Evolutionary conservation across 371 early-diverging fungal genomes (phyloP).

Genomic region (Conidiobolus incongruus): DNA sequence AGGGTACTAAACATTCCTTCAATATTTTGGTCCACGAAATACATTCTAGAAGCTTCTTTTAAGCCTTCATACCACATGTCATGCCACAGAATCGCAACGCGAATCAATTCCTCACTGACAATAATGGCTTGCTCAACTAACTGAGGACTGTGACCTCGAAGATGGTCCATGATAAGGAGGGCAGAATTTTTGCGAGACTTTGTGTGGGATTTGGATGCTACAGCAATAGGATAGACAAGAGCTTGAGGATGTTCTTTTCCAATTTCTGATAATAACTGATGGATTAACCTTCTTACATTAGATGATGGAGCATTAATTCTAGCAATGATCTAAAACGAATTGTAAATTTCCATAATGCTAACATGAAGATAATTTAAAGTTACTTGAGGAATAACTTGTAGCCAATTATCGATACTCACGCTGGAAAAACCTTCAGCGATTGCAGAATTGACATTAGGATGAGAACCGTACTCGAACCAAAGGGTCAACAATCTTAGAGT

Average conservation of each 20-base stretch:
- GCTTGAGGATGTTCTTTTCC: slow-evolving; percentile 95
- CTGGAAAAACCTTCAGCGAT: slow-evolving; percentile 70
- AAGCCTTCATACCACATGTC: slow-evolving; percentile 97
- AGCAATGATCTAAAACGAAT: no score
- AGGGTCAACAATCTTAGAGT: slow-evolving; percentile 82
- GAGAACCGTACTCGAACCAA: slow-evolving; percentile 91
- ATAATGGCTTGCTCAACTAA: slow-evolving; percentile 87
- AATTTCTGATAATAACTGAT: slow-evolving; percentile 75
- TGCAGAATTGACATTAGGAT: slow-evolving; percentile 64
- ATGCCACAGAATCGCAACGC: no score
- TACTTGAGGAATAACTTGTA: slow-evolving; percentile 96
- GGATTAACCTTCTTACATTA: slow-evolving; percentile 67
- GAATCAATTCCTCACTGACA: slow-evolving; percentile 95
- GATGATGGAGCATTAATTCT: slow-evolving; percentile 73
- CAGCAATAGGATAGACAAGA: slow-evolving; percentile 84
- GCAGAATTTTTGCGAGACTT: slow-evolving; percentile 60
- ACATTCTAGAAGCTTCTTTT: slow-evolving; percentile 74
- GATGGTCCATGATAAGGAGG: slow-evolving; percentile 75
- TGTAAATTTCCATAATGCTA: no score
- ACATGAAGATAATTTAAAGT: no score
- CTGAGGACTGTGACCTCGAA: slow-evolving; percentile 55
- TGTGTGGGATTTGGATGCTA: slow-evolving; percentile 85
- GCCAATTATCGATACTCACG: slow-evolving; percentile 91
- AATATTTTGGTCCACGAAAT: slow-evolving; percentile 66
- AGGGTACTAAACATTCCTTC: slow-evolving; percentile 83